These are phyloP conservation scores for Vaccinium vitisidaea DNA, from an alignment of 148 eudicot genomes.

Conservation along the genomic window DNA sequence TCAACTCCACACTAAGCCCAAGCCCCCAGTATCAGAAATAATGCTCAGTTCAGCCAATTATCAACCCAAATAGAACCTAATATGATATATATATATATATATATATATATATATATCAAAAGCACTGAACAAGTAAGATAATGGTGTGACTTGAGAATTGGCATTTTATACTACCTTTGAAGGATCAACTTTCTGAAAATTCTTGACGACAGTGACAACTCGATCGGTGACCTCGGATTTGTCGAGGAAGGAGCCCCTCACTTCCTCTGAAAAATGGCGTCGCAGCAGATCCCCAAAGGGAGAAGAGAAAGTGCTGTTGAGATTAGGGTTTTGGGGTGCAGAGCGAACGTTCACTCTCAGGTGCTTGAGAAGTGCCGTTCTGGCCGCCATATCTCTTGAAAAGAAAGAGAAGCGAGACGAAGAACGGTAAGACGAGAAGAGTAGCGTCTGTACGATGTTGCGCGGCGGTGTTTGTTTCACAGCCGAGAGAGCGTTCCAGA, in stretches of 20 bases:
- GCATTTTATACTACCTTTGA: constrained; percentile 52
- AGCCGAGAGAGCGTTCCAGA: not conserved
- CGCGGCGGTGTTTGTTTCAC: not conserved
- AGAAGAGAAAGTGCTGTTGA: constrained; percentile 19
- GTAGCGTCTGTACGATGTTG: not conserved
- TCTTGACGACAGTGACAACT: constrained; percentile 67
- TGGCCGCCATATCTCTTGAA: constrained; percentile 43
- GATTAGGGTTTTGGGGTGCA: constrained; percentile 38
- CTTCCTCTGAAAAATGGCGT: constrained; percentile 68
- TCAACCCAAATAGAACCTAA: not conserved
- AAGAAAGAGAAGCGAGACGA: not conserved
- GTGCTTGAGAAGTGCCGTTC: constrained; percentile 60
- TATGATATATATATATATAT: not conserved
- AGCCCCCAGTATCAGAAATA: not conserved
- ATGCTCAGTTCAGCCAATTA: not conserved
- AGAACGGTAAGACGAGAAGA: not conserved
- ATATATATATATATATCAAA: not conserved
- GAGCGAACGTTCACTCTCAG: constrained; percentile 45
- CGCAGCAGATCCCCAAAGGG: constrained; percentile 36
- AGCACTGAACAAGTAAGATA: not conserved
- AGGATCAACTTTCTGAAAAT: constrained; percentile 92
- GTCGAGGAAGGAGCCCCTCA: constrained; percentile 83
- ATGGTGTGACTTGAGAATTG: not conserved
- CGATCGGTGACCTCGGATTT: constrained; percentile 93
- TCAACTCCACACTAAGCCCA: not conserved